Conservation (phyloP, 176 grass and related monocot genomes). For the Bromus sterilis region DNA sequence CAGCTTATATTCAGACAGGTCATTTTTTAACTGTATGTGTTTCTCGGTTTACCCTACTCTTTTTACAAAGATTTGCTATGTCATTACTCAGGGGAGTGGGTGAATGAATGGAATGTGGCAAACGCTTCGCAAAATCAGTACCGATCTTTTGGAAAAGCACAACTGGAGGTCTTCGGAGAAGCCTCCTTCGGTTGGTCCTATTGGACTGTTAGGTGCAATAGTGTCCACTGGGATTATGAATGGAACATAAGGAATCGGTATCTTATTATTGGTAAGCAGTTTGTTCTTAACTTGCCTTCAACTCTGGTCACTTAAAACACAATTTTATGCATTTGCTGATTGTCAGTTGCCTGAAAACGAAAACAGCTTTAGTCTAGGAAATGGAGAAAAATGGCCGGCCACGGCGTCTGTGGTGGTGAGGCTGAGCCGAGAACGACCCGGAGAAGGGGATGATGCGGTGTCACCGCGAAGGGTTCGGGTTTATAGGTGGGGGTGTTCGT, state of each 20-base stretch:
- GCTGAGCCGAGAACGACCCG: no score
- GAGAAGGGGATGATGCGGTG: no score
- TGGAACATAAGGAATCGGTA: constrained; percentile 67
- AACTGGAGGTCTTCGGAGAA: constrained; percentile 64
- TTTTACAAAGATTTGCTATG: neutral
- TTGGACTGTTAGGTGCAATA: constrained; percentile 80
- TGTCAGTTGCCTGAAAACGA: no score
- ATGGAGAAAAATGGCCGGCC: no score
- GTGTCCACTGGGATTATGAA: constrained; percentile 80
- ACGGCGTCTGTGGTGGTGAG: no score
- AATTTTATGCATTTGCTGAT: no score
- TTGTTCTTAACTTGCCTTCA: neutral
- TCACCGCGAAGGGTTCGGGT: no score
- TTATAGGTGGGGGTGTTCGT: no score
- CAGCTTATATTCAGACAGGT: neutral
- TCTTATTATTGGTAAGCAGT: constrained; percentile 52
- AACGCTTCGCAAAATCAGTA: constrained; percentile 56
- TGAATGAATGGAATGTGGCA: constrained; percentile 85
- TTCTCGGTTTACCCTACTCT: neutral
- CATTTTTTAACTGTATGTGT: neutral
- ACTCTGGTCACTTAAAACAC: neutral
- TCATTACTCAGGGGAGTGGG: constrained; percentile 72
- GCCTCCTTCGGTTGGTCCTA: constrained; percentile 93
- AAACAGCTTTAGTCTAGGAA: no score
- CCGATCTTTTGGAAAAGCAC: constrained; percentile 74